These are phyloP conservation scores for Colletotrichum noveboracense DNA, from an alignment of 2,329 filamentous ascomycete genomes.

Conservation along the genomic window DNA sequence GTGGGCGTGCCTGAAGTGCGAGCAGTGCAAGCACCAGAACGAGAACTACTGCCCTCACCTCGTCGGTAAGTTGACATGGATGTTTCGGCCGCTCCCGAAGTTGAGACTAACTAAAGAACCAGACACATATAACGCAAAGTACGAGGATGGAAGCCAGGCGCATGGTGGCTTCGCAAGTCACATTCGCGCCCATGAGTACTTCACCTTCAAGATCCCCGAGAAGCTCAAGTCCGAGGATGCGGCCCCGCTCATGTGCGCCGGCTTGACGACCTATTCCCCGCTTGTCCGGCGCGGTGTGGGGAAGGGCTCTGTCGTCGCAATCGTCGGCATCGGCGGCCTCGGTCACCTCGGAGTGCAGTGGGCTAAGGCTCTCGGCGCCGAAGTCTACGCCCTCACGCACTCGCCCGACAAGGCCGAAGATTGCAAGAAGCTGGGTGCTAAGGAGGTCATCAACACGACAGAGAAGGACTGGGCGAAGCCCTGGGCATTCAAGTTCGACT, in stretches of 20 bases:
- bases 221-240: slow-evolving; percentile 51
- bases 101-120: background rate
- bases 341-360: slow-evolving; percentile 77
- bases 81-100: fast-evolving
- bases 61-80: slow-evolving; percentile 35
- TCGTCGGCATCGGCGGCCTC: slow-evolving; percentile 75
- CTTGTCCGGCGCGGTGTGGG: slow-evolving; percentile 71
- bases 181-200: slow-evolving; percentile 59
- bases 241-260: slow-evolving; percentile 78
- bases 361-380: slow-evolving; percentile 72
- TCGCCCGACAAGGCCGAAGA: slow-evolving; percentile 63
- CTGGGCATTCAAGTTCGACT: slow-evolving; percentile 55
- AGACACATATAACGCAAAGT: slow-evolving; percentile 64
- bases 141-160: slow-evolving; percentile 60
- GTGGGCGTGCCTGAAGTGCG: slow-evolving; percentile 58
- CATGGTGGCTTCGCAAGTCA: slow-evolving; percentile 68
- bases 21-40: slow-evolving; percentile 51
- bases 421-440: slow-evolving; percentile 66
- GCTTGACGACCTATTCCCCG: slow-evolving; percentile 76
- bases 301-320: slow-evolving; percentile 72
- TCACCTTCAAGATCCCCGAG: slow-evolving; percentile 65
- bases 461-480: slow-evolving; percentile 63
- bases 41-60: slow-evolving; percentile 55
- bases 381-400: slow-evolving; percentile 69
- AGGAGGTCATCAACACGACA: slow-evolving; percentile 51